phyloP scores from a whole-genome alignment of 768 basidiomycete genomes.

The Austroboletus eburneus region DNA sequence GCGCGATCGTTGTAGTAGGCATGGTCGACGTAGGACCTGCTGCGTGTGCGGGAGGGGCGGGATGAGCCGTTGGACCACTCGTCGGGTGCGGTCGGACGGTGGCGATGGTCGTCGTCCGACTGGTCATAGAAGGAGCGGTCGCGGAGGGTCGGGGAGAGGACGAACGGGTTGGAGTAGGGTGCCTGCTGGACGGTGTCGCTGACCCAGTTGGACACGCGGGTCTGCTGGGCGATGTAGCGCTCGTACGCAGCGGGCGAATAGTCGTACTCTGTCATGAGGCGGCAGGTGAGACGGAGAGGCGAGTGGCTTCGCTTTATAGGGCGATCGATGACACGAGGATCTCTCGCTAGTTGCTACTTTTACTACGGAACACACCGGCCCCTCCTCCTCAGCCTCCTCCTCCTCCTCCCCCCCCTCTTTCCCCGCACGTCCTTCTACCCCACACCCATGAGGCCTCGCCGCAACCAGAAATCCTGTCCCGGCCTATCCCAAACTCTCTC shows the following conservation, averaged over 20 bases:
- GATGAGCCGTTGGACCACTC: slow-evolving; percentile 22
- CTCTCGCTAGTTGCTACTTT: no score
- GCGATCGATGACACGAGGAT: slow-evolving; percentile 3
- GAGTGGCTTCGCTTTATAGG: slow-evolving; percentile 13
- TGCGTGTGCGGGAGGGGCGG: slow-evolving; percentile 21
- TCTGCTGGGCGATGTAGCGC: slow-evolving; percentile 42
- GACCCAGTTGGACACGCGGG: slow-evolving; percentile 50
- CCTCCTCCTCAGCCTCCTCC: no score
- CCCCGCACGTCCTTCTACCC: no score
- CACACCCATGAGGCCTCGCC: no score
- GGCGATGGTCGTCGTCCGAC: slow-evolving; percentile 1
- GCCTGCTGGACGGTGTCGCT: slow-evolving; percentile 35
- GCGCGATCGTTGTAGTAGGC: slow-evolving; percentile 16
- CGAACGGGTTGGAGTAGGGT: slow-evolving; percentile 28
- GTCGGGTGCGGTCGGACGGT: background rate
- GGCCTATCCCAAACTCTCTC: no score
- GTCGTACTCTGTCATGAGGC: slow-evolving; percentile 57
- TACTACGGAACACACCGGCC: no score
- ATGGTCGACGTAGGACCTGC: slow-evolving; percentile 23
- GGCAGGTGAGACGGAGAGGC: slow-evolving; percentile 6
- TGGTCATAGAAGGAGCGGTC: slow-evolving; percentile 29
- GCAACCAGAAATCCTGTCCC: no score
- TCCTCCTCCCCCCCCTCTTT: no score
- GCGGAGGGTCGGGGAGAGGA: slow-evolving; percentile 26
- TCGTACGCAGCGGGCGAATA: slow-evolving; percentile 53